Conservation (phyloP, 768 basidiomycete genomes). For the Gymnopilus dilepis region DNA sequence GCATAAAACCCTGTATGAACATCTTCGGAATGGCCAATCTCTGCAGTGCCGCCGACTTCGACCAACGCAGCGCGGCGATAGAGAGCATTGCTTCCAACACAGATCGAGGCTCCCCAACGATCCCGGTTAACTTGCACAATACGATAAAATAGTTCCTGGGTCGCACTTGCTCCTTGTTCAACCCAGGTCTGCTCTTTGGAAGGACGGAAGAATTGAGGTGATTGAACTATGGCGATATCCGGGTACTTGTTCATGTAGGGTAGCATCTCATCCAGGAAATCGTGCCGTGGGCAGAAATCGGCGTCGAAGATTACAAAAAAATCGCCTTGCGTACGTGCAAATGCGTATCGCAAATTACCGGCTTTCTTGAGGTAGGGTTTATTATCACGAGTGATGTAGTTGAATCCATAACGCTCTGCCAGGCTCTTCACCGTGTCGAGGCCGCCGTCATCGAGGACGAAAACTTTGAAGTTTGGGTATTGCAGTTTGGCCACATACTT, state of each 20-base stretch:
- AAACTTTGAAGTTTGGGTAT: conserved; percentile 33
- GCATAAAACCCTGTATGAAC: conserved; percentile 36
- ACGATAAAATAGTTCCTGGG: conserved; percentile 33
- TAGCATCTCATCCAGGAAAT: conserved; percentile 30
- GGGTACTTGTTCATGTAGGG: conserved; percentile 30
- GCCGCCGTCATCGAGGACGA: conserved; percentile 35
- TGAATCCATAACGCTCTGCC: conserved; percentile 29
- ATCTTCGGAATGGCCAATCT: conserved; percentile 34
- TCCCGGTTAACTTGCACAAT: conserved; percentile 35
- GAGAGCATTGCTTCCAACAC: conserved; percentile 34
- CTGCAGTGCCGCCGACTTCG: conserved; percentile 31
- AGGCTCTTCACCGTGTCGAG: conserved; percentile 28
- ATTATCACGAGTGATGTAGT: conserved; percentile 32
- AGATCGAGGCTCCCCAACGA: conserved; percentile 32
- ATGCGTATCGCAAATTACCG: conserved; percentile 33
- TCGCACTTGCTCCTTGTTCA: conserved; percentile 33
- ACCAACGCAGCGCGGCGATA: conserved; percentile 32
- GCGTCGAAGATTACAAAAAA: conserved; percentile 37
- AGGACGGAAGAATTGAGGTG: conserved; percentile 35
- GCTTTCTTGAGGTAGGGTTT: conserved; percentile 34
- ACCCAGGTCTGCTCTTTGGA: conserved; percentile 31
- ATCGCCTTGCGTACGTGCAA: conserved; percentile 32
- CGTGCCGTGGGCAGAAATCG: conserved; percentile 35
- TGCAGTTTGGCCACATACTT: conserved; percentile 32
- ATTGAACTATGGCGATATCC: conserved; percentile 33